These are phyloP conservation scores for Macaranga tanarius DNA, from an alignment of 441 rosid species.

Conservation along the genomic window DNA sequence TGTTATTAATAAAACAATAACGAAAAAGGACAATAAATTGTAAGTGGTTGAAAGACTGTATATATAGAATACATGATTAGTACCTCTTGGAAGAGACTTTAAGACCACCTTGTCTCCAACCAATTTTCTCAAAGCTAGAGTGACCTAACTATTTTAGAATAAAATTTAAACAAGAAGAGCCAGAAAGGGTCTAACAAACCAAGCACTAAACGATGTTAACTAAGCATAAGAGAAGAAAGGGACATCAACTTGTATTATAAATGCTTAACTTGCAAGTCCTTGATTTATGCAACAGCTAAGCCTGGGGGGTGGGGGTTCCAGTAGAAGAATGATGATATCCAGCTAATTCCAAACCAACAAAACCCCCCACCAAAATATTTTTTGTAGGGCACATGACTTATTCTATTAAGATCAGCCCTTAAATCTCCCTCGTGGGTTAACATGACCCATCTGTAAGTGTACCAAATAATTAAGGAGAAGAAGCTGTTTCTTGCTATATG, in stretches of 20 bases:
- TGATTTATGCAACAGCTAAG: conserved; percentile 22
- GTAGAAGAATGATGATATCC: conserved; percentile 24
- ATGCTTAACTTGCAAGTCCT: not conserved
- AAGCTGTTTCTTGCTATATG: conserved; percentile 17
- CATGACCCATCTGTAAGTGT: not conserved
- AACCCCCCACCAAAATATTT: not conserved
- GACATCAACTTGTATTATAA: conserved; percentile 10
- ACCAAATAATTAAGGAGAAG: conserved; percentile 1
- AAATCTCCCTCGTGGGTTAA: conserved; percentile 17
- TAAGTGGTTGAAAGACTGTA: no score
- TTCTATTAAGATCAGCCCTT: conserved; percentile 1
- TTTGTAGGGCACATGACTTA: not conserved
- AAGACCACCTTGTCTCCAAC: no score
- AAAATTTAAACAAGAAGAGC: not conserved
- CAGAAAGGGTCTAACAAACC: not conserved
- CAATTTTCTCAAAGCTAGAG: not conserved
- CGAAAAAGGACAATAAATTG: no score
- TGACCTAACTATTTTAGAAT: not conserved
- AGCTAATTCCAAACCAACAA: conserved; percentile 18
- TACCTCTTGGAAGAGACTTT: no score
- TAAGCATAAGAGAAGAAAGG: not conserved
- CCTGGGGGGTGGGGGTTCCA: no score
- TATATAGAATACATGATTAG: not conserved
- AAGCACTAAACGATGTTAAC: not conserved
- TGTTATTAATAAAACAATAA: no score